Conservation (phyloP, 768 basidiomycete species). For the Infundibulicybe gibba region DNA sequence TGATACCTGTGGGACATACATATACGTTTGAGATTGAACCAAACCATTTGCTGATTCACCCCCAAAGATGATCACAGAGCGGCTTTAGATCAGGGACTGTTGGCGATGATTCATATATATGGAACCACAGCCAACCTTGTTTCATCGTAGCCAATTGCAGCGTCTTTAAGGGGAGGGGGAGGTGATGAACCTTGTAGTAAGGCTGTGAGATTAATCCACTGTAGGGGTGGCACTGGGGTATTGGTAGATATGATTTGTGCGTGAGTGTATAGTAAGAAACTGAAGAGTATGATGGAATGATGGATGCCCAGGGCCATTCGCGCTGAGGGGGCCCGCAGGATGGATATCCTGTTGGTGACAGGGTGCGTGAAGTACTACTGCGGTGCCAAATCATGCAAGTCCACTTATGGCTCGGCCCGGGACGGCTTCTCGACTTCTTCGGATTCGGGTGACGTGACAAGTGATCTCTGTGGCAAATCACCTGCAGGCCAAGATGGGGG, state of each 20-base stretch:
- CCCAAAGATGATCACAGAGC: slow-evolving; percentile 69
- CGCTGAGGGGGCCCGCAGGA: slow-evolving; percentile 11
- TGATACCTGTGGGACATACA: slow-evolving; percentile 40
- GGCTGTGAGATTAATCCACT: slow-evolving; percentile 71
- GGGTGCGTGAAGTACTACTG: not conserved
- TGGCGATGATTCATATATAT: slow-evolving; percentile 5
- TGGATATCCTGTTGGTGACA: not conserved
- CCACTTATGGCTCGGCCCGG: not conserved
- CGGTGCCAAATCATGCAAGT: too few species aligned
- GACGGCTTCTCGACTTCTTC: not conserved
- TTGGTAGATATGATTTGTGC: slow-evolving; percentile 50
- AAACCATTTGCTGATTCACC: slow-evolving; percentile 68
- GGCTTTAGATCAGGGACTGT: slow-evolving; percentile 36
- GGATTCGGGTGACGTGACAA: too few species aligned
- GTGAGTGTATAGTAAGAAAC: slow-evolving; percentile 6
- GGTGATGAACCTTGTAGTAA: slow-evolving; percentile 49
- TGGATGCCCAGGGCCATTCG: slow-evolving; percentile 27
- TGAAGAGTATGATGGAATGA: slow-evolving; percentile 5
- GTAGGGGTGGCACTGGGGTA: slow-evolving; percentile 58
- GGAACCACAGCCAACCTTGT: slow-evolving; percentile 24
- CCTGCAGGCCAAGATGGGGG: too few species aligned
- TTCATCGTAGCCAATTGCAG: slow-evolving; percentile 64
- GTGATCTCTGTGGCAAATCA: too few species aligned
- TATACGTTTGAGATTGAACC: slow-evolving; percentile 59
- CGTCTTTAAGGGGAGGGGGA: slow-evolving; percentile 66